Percentiles rank a stretch among this genome's conserved stretches.
Evolutionary conservation across 768 basidiomycete genomes (phyloP).

Genomic region (Pisolithus albus): DNA sequence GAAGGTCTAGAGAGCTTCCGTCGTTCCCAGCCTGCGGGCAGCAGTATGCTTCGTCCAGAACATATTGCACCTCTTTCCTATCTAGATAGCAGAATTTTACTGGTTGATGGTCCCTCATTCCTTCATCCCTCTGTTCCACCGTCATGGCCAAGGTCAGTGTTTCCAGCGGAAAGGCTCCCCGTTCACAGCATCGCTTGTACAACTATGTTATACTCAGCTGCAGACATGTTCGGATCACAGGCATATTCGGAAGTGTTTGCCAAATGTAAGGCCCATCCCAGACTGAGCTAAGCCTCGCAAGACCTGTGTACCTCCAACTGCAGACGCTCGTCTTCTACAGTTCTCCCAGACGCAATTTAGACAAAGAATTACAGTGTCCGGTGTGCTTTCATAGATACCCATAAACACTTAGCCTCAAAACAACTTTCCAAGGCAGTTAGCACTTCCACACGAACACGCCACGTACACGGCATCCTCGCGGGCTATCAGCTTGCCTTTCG

Average conservation of each 20-base stretch:
- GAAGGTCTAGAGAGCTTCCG: slow-evolving; percentile 9
- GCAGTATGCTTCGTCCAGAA: neutral
- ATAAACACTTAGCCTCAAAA: slow-evolving; percentile 9
- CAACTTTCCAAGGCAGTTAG: slow-evolving; percentile 41
- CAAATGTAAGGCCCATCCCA: too few species aligned
- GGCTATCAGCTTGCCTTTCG: neutral
- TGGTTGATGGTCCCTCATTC: neutral
- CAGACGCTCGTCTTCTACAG: too few species aligned
- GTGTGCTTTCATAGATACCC: too few species aligned
- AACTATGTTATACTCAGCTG: too few species aligned
- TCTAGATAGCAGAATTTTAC: neutral
- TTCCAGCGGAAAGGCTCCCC: too few species aligned
- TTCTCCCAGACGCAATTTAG: too few species aligned
- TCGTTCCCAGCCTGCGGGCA: neutral
- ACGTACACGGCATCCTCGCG: slow-evolving; percentile 40
- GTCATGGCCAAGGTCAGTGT: neutral
- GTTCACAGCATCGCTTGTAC: too few species aligned
- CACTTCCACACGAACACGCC: slow-evolving; percentile 45
- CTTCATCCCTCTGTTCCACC: neutral
- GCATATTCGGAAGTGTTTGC: too few species aligned
- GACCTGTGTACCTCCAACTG: too few species aligned
- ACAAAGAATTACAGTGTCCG: too few species aligned
- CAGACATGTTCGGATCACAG: too few species aligned
- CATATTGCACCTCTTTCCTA: neutral
- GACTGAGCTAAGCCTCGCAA: too few species aligned